These are phyloP conservation scores for Crithidia expoeki DNA, from an alignment of 208 protist species.

Conservation along the genomic window DNA sequence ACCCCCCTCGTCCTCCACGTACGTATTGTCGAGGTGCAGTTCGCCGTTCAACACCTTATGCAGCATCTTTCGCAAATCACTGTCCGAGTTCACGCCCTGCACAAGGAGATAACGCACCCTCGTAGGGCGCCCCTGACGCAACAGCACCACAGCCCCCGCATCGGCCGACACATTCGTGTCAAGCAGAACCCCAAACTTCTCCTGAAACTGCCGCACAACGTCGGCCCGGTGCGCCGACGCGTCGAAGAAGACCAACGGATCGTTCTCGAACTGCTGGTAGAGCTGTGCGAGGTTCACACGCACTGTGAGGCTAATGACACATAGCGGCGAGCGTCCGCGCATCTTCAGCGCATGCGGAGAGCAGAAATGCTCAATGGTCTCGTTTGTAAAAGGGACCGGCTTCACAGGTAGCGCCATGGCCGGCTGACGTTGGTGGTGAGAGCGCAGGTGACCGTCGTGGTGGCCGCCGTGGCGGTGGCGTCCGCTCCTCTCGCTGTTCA, in stretches of 20 bases:
- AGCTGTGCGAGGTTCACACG: constrained; percentile 39
- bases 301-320: constrained; percentile 51
- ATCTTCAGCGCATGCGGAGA: constrained; percentile 37
- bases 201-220: constrained; percentile 16
- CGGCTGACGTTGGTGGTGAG: not conserved
- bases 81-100: constrained; percentile 22
- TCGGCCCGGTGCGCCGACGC: constrained; percentile 18
- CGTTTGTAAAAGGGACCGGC: constrained; percentile 29
- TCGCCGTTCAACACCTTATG: constrained; percentile 41
- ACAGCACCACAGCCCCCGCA: constrained; percentile 30
- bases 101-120: constrained; percentile 31
- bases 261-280: constrained; percentile 43
- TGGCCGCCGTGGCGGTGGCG: constrained; percentile 2
- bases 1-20: not conserved
- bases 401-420: constrained; percentile 31
- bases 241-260: constrained; percentile 81
- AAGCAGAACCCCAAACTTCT: constrained; percentile 17
- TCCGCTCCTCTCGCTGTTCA: not conserved
- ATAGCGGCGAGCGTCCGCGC: constrained; percentile 33
- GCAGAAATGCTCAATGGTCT: constrained; percentile 52
- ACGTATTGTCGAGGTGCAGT: constrained; percentile 16
- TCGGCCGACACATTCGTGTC: not conserved
- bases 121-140: constrained; percentile 38
- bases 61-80: constrained; percentile 26
- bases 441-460: constrained; percentile 2